Evolutionary conservation across 1,284 basidiomycete species (phyloP).

Genomic region (Coriolopsis trogii): DNA sequence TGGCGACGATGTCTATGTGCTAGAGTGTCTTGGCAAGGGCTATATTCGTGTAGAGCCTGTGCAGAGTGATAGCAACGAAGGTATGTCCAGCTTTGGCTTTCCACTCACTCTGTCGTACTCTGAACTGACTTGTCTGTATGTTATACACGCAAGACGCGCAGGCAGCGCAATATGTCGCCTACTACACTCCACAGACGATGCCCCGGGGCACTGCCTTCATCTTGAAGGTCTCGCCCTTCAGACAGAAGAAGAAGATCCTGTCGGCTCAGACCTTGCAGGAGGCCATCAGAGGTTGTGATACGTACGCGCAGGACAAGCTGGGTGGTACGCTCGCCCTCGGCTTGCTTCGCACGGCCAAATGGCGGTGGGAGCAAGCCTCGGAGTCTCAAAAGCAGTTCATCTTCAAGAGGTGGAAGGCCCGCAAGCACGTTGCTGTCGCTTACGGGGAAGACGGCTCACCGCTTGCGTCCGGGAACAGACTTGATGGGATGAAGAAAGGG

Average conservation of each 20-base stretch:
- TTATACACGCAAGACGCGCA: slow-evolving; percentile 26
- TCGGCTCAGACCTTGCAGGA: slow-evolving; percentile 54
- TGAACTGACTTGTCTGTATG: background rate
- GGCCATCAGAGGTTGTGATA: slow-evolving; percentile 71
- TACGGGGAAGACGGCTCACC: slow-evolving; percentile 11
- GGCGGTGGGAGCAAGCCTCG: slow-evolving; percentile 73
- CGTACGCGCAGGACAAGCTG: slow-evolving; percentile 58
- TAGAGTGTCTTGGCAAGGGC: slow-evolving; percentile 80
- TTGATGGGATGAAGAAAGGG: slow-evolving; percentile 68
- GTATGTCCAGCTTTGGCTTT: too few relatives aligned
- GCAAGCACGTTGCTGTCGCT: slow-evolving; percentile 20
- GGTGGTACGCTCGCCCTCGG: slow-evolving; percentile 48
- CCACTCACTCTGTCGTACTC: background rate
- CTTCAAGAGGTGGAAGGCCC: slow-evolving; percentile 56
- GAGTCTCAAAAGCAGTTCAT: slow-evolving; percentile 65
- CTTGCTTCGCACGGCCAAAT: slow-evolving; percentile 66
- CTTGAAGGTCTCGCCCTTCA: slow-evolving; percentile 57
- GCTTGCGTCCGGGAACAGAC: slow-evolving; percentile 30
- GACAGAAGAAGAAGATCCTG: slow-evolving; percentile 55
- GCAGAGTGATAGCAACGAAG: slow-evolving; percentile 38
- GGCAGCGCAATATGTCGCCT: slow-evolving; percentile 44
- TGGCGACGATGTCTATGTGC: slow-evolving; percentile 72
- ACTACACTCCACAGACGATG: slow-evolving; percentile 57
- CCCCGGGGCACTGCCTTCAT: slow-evolving; percentile 46
- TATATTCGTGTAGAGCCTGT: slow-evolving; percentile 69